Evolutionary conservation across 2,329 filamentous ascomycete genomes (phyloP), one percentile per base, ranked within the genome.

Genomic region (Fusarium albosuccineum): DNA sequence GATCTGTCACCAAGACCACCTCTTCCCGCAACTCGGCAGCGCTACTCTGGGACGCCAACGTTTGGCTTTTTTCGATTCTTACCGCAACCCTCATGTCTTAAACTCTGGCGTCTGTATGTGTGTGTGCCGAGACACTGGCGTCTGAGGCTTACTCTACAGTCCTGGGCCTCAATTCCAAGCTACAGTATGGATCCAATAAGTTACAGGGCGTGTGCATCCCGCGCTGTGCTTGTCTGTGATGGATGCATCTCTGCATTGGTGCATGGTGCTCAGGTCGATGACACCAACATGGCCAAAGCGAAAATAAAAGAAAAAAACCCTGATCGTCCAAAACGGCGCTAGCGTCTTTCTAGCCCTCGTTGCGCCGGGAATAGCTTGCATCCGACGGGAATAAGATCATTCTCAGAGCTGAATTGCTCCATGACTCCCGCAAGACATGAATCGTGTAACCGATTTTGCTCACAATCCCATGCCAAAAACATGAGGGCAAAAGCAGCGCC

Each of bases 281-380:
- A 68, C 63, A 53, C 62, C 51, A 56, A 56, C 45, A 61, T 40
- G 39, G 37, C 22, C 42, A 42, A 55, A 59, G 41, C 22, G 33
- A 44, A 40, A 59, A 56, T 40, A 48, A 9, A 37, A 37, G 49
- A 44, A 44, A 57, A 59, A 66, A 59, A 49, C 50, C 68, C 59
- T 70, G 66, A 73, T 71, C 70, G 48, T 16, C 68, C n/a, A n/a
- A 53, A 57, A 56, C 14, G 42, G 49, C 61, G 45, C 65, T 71
- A 65, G 61, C 49, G 57, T 60, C 45, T 33, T 40, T n/a, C n/a
- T 60, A 48, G 44, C 11, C 22, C 30, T 51, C n/a, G 27, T 45
- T 48, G 41, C 42, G 9, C 49, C 70, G 68, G 70, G 37, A 70
- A 73, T 73, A 65, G 61, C 57, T 29, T 11, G 9, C 42, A 34